Evolutionary conservation across 257 asterid genomes (phyloP), one percentile per base, ranked within the genome.

Genomic region (Leptodermis oblonga): DNA sequence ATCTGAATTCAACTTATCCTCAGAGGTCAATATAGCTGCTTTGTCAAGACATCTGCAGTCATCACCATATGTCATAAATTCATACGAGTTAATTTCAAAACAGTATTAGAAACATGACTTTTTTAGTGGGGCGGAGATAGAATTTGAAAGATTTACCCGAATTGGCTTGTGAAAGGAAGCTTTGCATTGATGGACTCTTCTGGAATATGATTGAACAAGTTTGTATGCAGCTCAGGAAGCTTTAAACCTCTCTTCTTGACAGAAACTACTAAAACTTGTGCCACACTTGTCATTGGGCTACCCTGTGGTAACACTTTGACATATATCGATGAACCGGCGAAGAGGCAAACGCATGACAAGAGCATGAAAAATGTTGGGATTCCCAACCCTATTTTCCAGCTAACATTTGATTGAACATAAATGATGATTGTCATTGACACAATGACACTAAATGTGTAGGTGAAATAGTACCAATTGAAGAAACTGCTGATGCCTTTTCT

Each of bases 401-500:
- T 89, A 41, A 87, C 31, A 67, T 87, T 84, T 2, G 94, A 56
- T 39, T 89, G 96, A 28, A 89, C 81, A 71, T 89, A 87, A 0
- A 89, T 91, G 14, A 89, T 90, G 8, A 73, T 67, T 2, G 96
- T 89, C 15, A 85, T 81, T 1, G 96, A 85, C 28, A 87, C 76
- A 85, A 85, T 76, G 67, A 80, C 84, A 2, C 92, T 94, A 56
- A 89, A 89, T 1, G 96, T 87, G 18, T 85, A 64, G 13, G 96
- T 87, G 81, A 89, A 83, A 74, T 87, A 89, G 14, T 89, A 89
- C 96, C 96, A 89, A 26, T 89, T 89, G 86, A 89, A 89, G 81
- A 89, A 89, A 53, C 93, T 85, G 62, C 81, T 86, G 45, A 84
- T 78, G 23, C 91, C 96, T 46, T 86, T 72, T 71, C 85, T 85